Evolutionary conservation across 495 filamentous ascomycete genomes (phyloP).

Genomic region (Glarea lozoyensis): DNA sequence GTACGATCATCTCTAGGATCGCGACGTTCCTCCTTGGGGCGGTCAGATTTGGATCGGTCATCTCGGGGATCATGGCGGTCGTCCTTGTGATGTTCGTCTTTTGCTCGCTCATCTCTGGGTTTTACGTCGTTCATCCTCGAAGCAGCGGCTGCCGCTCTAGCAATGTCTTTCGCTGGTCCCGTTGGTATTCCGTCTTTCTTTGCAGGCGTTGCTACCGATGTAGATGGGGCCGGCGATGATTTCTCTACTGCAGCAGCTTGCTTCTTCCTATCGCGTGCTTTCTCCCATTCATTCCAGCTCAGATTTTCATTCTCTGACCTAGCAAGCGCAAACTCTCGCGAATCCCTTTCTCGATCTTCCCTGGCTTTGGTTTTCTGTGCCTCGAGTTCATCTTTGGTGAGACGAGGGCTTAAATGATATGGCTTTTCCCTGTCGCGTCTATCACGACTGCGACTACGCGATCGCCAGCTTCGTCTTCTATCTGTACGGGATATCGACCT

Average conservation of each 20-base stretch:
- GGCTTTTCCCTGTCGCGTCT: conserved; percentile 19
- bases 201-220: too few species aligned
- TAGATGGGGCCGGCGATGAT: too few species aligned
- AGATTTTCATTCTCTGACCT: conserved; percentile 7
- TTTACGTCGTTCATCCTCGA: too few species aligned
- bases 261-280: background rate
- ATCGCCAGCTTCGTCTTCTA: conserved; percentile 22
- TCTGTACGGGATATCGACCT: conserved; percentile 25
- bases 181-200: too few species aligned
- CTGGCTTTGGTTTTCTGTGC: conserved; percentile 14
- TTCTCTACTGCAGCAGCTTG: too few species aligned
- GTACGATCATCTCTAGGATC: conserved; percentile 15
- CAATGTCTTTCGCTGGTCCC: background rate
- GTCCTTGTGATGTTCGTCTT: conserved; percentile 1
- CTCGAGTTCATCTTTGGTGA: conserved; percentile 4
- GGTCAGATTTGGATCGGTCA: background rate
- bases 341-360: conserved; percentile 13
- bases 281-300: conserved; percentile 4
- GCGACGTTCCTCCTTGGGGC: conserved; percentile 6
- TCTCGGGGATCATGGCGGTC: background rate
- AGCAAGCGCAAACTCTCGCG: conserved; percentile 7
- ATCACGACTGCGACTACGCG: conserved; percentile 15
- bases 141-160: too few species aligned
- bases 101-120: too few species aligned
- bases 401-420: conserved; percentile 19